These are phyloP conservation scores for Saccharomycopsis sp. DNA, from an alignment of 805 yeast genomes.

Conservation along the genomic window DNA sequence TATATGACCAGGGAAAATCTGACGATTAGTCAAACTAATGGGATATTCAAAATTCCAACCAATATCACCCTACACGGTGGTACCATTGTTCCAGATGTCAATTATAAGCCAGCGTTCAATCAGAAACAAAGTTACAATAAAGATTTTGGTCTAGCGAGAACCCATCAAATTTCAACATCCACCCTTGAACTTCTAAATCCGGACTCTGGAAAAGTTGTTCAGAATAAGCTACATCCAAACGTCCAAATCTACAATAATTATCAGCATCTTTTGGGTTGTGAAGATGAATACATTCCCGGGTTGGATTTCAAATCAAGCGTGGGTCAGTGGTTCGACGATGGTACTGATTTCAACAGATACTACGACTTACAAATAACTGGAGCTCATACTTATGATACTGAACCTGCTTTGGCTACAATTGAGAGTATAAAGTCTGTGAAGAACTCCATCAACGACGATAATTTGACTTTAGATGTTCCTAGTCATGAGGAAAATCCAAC, in stretches of 20 bases:
- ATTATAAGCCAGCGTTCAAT: conserved; percentile 17
- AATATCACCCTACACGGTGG: conserved; percentile 21
- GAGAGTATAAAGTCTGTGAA: conserved; percentile 11
- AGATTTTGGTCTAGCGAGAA: conserved; percentile 18
- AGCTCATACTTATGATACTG: conserved; percentile 13
- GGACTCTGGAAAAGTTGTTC: too few relatives aligned
- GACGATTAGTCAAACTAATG: background rate
- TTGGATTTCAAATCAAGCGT: conserved; percentile 39
- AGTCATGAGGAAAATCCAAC: conserved; percentile 16
- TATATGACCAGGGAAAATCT: conserved; percentile 2
- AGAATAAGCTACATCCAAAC: conserved; percentile 15
- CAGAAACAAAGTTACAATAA: conserved; percentile 12
- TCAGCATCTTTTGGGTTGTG: conserved; percentile 37
- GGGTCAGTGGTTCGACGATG: conserved; percentile 19
- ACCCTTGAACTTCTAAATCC: conserved; percentile 17
- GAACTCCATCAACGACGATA: conserved; percentile 12
- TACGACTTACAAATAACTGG: conserved; percentile 17
- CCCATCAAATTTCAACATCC: conserved; percentile 21
- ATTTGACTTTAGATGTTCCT: conserved; percentile 15
- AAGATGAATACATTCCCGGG: conserved; percentile 73
- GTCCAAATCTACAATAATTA: conserved; percentile 18
- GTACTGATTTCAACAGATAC: conserved; percentile 12
- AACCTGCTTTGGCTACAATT: background rate
- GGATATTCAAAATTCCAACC: background rate
- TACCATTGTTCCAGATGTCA: conserved; percentile 21